Base-by-base conservation (phyloP, 2,329 filamentous ascomycete genomes). In the Trichoderma afroharzianum region DNA sequence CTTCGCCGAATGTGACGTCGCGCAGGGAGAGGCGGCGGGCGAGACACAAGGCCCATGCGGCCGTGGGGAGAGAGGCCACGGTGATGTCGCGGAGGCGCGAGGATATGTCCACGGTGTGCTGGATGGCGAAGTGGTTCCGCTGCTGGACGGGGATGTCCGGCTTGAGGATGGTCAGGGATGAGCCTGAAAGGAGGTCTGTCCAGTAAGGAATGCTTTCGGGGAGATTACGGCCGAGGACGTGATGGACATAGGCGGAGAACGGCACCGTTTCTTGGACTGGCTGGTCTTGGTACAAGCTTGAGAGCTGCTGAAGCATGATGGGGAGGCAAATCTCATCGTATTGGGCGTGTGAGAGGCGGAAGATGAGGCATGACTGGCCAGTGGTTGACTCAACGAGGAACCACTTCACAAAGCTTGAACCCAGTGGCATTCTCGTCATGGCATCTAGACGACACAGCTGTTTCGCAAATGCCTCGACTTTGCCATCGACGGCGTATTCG, bases 261-360 rank as follows among this genome's bases (percentile, higher is more conserved):
- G 85, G 83, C 0, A 82, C 75, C 0, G 82, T 80, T 6, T 78
- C 74, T 4, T 76, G 75, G 0, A 79, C 77, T 0, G 79, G 74
- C 53, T 74, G 73, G 68, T 72, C 72, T 57, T 78, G 71, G 72
- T 81, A 81, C 6, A 90, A 0, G 84, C 83, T 3, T 86, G 86
- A 87, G 53, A 92, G 85, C 76, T 91, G 88, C 21, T 83, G 84
- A 71, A 92, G 85, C 24, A 92, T 84, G n/a, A 85, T 81, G 0
- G 89, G 87, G 9, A 92, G 83, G 74, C 88, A 92, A 26, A 92
- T 89, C 73, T 90, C 90, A 74, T 92, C 90, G 76, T 92, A 92
- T 74, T 92, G 90, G 0, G 90, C 88, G 78, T 92, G 90, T 0
- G 90, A 92, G 70, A 92, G 86, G 70, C 90, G 87, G 77, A 91